Evolutionary conservation across 176 grass and related monocot genomes (phyloP), one percentile per base, ranked within the genome.

Genomic region (Carex littledalei): DNA sequence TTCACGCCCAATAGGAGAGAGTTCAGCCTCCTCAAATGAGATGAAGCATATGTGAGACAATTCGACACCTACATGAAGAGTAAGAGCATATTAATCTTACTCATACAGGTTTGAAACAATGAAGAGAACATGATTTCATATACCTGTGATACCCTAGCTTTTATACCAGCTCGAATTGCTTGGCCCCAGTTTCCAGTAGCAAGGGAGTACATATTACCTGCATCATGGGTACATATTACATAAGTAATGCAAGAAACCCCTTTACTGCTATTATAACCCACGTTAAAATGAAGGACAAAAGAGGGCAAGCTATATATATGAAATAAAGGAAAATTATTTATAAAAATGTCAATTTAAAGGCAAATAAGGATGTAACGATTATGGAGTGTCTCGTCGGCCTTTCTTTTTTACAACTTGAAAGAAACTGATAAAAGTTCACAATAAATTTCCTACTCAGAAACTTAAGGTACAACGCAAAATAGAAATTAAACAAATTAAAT

Each of bases 1-100:
- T 95, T 99, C 96, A 89, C 96, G 93, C 4, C 96, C 96, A 62
- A 95, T 99, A 43, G 96, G 96, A 84, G 96, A 84, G 96, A 99
- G 80, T 95, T 99, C 90, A 99, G 78, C 71, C 96, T 94, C 81
- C 96, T 93, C 21, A 99, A 89, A 87, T 99, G 93, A 79, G 96
- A 99, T 55, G 96, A 99, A 79, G 96, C 96, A 88, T 99, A 99
- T 0, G 93, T 99, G 78, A 99, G 85, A 10, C 96, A 89, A 95
- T 99, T 99, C 87, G 95, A 91, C 88, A 99, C 96, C 96, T 99
- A 81, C 14, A 20, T 65, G n/a, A 57, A 86, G 56, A 91, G 54
- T 81, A 21, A 73, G 82, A 55, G 24, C 62, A 63, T 37, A 18
- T 67, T 57, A 39, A 5, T 84, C 26, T 8, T 39, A 65, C 65